A percentile compares a stretch with the other conserved stretches of the same genome.
phyloP scores from a whole-genome alignment of 2,329 filamentous ascomycete species.

The Cladosporium velox region DNA sequence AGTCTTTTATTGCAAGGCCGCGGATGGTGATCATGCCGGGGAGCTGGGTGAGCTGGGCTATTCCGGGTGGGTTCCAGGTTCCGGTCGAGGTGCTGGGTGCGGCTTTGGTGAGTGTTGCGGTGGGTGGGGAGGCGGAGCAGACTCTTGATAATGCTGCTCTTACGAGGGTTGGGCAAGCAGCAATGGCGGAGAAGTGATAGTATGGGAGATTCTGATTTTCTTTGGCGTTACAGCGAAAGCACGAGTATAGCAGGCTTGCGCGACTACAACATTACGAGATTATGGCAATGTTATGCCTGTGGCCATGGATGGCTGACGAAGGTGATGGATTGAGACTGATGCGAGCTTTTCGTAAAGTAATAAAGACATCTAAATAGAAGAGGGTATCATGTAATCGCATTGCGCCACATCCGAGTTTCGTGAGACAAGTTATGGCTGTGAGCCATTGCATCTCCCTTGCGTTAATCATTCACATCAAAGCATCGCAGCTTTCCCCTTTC shows the following conservation, averaged over 20 bases:
- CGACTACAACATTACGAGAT: neutral
- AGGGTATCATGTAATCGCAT: neutral
- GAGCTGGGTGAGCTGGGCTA: slow-evolving; percentile 20
- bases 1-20: slow-evolving; percentile 32
- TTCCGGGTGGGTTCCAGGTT: slow-evolving; percentile 25
- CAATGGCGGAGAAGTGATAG: slow-evolving; percentile 3
- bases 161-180: slow-evolving; percentile 22
- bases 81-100: slow-evolving; percentile 27
- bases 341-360: neutral
- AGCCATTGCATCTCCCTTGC: neutral
- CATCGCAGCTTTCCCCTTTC: slow-evolving; percentile 3
- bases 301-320: neutral
- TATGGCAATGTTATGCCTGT: neutral
- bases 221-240: neutral
- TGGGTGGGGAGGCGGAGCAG: slow-evolving; percentile 15
- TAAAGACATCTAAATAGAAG: neutral
- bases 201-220: neutral
- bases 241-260: neutral
- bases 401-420: neutral
- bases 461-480: neutral
- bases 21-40: slow-evolving; percentile 25
- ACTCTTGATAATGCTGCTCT: slow-evolving; percentile 28
- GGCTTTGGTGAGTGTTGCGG: slow-evolving; percentile 28
- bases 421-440: neutral
- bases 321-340: neutral